Percentiles rank a stretch among this genome's conserved stretches.
These are phyloP conservation scores for Lentinula boryana DNA, from an alignment of 768 basidiomycete species.

Conservation along the genomic window DNA sequence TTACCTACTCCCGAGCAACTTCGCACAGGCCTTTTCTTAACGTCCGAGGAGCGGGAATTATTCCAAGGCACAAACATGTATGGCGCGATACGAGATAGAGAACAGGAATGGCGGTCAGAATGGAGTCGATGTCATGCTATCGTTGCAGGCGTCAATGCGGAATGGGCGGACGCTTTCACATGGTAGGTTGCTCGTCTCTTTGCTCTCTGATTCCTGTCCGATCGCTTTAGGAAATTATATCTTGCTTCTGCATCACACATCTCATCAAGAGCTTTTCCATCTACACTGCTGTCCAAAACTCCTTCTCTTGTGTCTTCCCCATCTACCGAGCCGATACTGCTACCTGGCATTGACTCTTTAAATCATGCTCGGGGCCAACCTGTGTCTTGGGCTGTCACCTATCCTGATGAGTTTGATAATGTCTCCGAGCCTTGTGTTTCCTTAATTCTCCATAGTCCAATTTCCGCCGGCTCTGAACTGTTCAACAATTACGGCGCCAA, in stretches of 20 bases:
- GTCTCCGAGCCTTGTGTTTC: constrained; percentile 39
- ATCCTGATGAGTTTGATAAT: constrained; percentile 20
- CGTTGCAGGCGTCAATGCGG: constrained; percentile 25
- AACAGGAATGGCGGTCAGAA: constrained; percentile 55
- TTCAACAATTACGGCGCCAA: constrained; percentile 94
- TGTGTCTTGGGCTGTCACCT: constrained; percentile 73
- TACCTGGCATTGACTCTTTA: constrained; percentile 82
- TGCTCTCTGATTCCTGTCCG: constrained; percentile 5
- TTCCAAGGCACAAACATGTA: constrained; percentile 79
- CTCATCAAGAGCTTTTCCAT: constrained; percentile 89
- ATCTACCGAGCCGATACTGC: constrained; percentile 65
- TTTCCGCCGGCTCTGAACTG: constrained; percentile 46
- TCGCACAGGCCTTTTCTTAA: constrained; percentile 72
- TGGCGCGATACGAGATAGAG: constrained; percentile 68
- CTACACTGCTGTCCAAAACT: constrained; percentile 57
- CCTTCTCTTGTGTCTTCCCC: constrained; percentile 48
- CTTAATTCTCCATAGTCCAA: constrained; percentile 48
- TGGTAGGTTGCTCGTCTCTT: constrained; percentile 45
- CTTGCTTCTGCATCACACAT: constrained; percentile 69
- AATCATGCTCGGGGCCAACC: constrained; percentile 80
- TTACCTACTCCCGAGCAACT: constrained; percentile 56
- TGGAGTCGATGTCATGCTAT: constrained; percentile 48
- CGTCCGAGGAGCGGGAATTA: constrained; percentile 49
- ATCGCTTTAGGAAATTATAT: constrained; percentile 55
- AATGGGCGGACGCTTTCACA: constrained; percentile 49